phyloP scores from a whole-genome alignment of 352 stramenopile species.

The Aphanomyces euteiches region DNA sequence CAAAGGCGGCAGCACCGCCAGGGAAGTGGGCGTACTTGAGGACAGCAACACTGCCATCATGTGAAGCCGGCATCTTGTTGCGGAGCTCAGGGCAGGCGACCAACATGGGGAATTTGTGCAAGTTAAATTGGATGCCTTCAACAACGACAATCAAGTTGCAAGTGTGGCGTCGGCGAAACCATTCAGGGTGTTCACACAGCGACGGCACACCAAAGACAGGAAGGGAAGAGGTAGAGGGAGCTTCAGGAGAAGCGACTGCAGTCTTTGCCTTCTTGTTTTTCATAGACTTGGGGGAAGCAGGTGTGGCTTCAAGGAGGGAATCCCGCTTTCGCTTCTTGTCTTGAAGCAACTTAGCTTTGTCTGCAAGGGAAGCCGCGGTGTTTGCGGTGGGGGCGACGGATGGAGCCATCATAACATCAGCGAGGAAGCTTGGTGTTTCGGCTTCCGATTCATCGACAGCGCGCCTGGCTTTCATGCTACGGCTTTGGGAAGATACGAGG shows the following conservation, averaged over 20 bases:
- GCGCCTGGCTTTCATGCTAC: constrained; percentile 28
- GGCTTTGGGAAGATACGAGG: constrained; percentile 48
- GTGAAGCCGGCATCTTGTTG: constrained; percentile 36
- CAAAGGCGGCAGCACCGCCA: constrained; percentile 53
- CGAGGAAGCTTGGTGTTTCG: not conserved
- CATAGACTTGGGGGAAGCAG: not conserved
- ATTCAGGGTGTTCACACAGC: constrained; percentile 56
- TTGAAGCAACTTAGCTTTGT: constrained; percentile 1
- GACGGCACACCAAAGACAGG: constrained; percentile 27
- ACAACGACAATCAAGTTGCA: constrained; percentile 68
- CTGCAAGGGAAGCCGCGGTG: too few species aligned
- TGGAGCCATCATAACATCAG: constrained; percentile 10
- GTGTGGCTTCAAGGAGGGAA: not conserved
- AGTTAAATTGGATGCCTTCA: constrained; percentile 60
- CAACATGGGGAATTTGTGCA: constrained; percentile 67
- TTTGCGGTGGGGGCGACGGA: not conserved
- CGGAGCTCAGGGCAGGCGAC: constrained; percentile 48
- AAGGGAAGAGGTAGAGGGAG: not conserved
- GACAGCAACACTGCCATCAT: constrained; percentile 36
- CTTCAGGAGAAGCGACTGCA: not conserved
- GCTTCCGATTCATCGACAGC: constrained; percentile 23
- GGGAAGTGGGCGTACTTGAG: constrained; percentile 50
- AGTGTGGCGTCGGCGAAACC: constrained; percentile 36
- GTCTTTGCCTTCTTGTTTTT: constrained; percentile 16
- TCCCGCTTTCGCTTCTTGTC: constrained; percentile 12